Conservation (phyloP, 106 monocot species). For the Apostasia ramifera region DNA sequence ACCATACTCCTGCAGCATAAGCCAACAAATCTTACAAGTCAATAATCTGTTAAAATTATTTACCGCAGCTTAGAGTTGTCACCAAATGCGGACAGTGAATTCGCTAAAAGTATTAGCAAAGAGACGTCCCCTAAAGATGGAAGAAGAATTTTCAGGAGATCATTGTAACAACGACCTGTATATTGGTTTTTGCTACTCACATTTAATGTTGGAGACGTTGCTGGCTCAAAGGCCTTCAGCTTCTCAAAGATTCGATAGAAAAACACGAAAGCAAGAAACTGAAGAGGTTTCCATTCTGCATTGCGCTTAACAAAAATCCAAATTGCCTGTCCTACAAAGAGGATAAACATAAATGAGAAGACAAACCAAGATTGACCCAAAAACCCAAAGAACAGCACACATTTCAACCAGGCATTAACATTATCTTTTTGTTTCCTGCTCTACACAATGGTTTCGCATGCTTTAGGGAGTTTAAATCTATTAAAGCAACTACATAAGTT, state of each 20-base stretch:
- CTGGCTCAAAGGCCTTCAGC: slow-evolving; percentile 72
- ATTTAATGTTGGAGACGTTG: slow-evolving; percentile 37
- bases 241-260: slow-evolving; percentile 95
- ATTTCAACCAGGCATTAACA: not conserved
- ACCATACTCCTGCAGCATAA: slow-evolving; percentile 58
- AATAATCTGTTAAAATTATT: too few species aligned
- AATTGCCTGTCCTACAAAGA: slow-evolving; percentile 26
- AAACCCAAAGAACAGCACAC: not conserved
- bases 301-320: slow-evolving; percentile 65
- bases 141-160: too few species aligned
- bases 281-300: slow-evolving; percentile 88
- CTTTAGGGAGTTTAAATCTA: not conserved
- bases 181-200: slow-evolving; percentile 28
- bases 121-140: too few species aligned
- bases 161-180: not conserved
- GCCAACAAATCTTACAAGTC: not conserved
- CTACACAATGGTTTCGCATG: not conserved
- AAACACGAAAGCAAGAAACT: slow-evolving; percentile 78
- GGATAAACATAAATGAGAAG: not conserved
- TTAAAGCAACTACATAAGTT: not conserved
- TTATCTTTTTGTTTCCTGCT: too few species aligned
- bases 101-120: too few species aligned
- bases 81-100: too few species aligned
- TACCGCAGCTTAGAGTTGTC: too few species aligned
- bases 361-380: not conserved